Base-by-base conservation (phyloP, 2,329 filamentous ascomycete genomes). In the Pseudocercospora fuligena region DNA sequence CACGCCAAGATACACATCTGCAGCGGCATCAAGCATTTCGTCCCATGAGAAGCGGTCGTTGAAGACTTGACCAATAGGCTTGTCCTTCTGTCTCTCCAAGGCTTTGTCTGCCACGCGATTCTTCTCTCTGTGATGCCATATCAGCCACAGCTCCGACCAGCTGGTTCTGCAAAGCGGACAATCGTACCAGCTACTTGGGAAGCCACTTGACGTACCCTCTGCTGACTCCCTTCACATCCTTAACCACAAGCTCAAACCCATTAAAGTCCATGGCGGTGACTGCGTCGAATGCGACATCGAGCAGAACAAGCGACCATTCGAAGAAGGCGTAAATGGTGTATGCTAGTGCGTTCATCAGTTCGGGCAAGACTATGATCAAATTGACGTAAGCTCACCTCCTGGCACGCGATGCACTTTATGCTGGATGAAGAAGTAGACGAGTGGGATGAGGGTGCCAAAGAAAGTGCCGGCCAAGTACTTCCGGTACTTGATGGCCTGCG, bases 141-240 rank as follows among this genome's bases (percentile, higher is more conserved):
- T 69, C 54, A 70, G 66, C 47, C 36, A 56, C 40, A 54, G 57
- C 36, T 53, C 57, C 23, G 47, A 25, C 27, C n/a, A 60, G 33
- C 11, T 57, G 47, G 29, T 33, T 40, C 58, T 46, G 40, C 8
- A n/a, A 64, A 68, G 70, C 70, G 69, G 67, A 77, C 70, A 84
- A 83, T 82, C 87, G 72, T 85, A 77, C 75, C 75, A 83, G 83
- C 87, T 94, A 97, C 84, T 89, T 92, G 74, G 94, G 94, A 87
- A 97, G 93, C 91, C 91, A 91, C 83, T 90, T 88, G 83, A 99
- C 95, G 88, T 99, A 99, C 95, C 94, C 94, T 92, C 94, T 94
- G 85, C 92, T 95, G 77, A 90, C 82, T 71, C 93, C 94, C 83
- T 93, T 94, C 72, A 94, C 87, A 83, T 98, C 94, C 83, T 88